Conservation (phyloP, 441 rosid genomes). For the Lagerstroemia fauriei region DNA sequence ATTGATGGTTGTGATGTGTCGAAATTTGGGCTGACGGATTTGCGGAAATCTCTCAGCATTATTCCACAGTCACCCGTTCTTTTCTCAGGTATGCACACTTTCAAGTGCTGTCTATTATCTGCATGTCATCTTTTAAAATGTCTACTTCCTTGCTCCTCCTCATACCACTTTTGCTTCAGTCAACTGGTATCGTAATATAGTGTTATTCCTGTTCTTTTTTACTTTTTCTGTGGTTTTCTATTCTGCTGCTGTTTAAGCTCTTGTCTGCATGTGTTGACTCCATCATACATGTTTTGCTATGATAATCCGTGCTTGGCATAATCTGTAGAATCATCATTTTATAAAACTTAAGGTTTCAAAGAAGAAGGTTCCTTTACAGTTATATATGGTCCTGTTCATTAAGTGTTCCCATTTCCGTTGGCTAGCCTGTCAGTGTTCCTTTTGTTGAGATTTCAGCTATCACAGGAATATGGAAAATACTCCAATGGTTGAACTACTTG, state of each 20-base stretch:
- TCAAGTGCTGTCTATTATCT: background rate
- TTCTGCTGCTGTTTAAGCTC: too few relatives aligned
- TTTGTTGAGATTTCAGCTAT: background rate
- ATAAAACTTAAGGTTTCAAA: too few relatives aligned
- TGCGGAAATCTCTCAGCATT: constrained; percentile 86
- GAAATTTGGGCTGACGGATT: constrained; percentile 75
- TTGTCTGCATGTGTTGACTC: too few relatives aligned
- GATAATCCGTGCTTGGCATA: background rate
- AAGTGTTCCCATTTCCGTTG: background rate
- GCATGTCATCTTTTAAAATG: background rate
- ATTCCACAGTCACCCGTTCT: constrained; percentile 95
- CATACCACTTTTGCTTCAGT: background rate
- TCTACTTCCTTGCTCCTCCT: background rate
- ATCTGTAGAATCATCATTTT: background rate
- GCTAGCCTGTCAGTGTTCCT: background rate
- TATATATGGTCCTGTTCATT: too few relatives aligned
- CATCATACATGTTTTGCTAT: too few relatives aligned
- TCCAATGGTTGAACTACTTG: background rate
- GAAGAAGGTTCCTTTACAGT: background rate
- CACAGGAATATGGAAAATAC: background rate
- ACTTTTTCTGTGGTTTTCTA: background rate
- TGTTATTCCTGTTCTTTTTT: background rate
- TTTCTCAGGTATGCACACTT: constrained; percentile 66
- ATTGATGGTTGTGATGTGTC: constrained; percentile 71
- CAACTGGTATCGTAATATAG: background rate